Evolutionary conservation across 176 grass and related monocot species (phyloP).

Genomic region (Melocanna baccifera): DNA sequence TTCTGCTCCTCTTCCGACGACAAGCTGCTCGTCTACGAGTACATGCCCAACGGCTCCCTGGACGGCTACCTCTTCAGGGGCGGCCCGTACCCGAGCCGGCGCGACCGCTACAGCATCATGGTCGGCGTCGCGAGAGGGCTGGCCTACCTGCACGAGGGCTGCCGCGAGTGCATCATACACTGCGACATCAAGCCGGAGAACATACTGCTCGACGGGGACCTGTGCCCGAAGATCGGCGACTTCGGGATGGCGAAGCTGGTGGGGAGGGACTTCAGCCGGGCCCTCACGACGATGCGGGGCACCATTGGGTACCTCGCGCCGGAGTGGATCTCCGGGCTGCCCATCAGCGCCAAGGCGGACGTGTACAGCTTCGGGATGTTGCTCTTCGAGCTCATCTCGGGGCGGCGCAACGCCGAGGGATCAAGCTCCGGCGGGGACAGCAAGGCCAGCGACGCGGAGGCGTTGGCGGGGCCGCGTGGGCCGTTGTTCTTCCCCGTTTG

Average conservation of each 20-base stretch:
- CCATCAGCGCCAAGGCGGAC: conserved; percentile 39
- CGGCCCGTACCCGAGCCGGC: background rate
- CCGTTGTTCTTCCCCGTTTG: conserved; percentile 29
- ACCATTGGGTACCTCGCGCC: conserved; percentile 41
- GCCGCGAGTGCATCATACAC: conserved; percentile 26
- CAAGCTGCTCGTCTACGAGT: conserved; percentile 42
- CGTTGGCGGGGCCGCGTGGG: background rate
- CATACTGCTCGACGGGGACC: conserved; percentile 19
- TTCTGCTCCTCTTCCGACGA: conserved; percentile 15
- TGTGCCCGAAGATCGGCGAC: conserved; percentile 8
- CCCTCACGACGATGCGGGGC: conserved; percentile 25
- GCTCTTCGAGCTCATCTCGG: conserved; percentile 48
- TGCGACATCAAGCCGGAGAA: conserved; percentile 21
- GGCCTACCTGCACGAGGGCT: conserved; percentile 21
- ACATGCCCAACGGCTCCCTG: conserved; percentile 39
- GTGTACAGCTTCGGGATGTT: conserved; percentile 62
- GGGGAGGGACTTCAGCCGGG: conserved; percentile 26
- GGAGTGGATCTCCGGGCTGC: conserved; percentile 41
- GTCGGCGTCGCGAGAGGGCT: conserved; percentile 13
- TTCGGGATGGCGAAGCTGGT: conserved; percentile 33
- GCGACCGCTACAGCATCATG: conserved; percentile 11
- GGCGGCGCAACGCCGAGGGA: conserved; percentile 3
- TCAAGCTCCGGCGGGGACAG: background rate
- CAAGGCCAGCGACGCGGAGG: background rate
- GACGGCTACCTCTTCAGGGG: background rate